Evolutionary conservation across 2,329 filamentous ascomycete species (phyloP), one percentile per base, ranked within the genome.

Genomic region (Botrytis fabae): DNA sequence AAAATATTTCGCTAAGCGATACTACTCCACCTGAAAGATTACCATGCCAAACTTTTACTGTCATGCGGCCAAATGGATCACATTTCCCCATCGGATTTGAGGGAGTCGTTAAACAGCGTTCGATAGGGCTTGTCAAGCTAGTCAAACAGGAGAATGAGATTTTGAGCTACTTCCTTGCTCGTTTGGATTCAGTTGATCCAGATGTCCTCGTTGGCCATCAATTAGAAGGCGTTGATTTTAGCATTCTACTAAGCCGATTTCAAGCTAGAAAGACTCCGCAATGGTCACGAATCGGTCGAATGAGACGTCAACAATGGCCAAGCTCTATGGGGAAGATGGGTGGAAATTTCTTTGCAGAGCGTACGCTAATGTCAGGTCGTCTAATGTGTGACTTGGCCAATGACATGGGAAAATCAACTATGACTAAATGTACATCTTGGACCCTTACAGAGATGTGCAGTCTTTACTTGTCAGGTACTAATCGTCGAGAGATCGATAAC

Each of bases 341-440:
- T 42, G 93, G 93, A 46, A 96, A 93, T 79, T 96, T 98, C 80
- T 98, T 98, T 81, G 93, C 93, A 2, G 96, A 99, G 82, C 91
- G 95, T 74, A 93, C 97, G 80, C 83, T 99, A 73, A 92, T 97
- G 77, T 89, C 95, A 75, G 96, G 96, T 59, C 91, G 96, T 78
- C 85, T 99, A 74, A 88, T 98, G 73, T 98, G 96, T 81, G 96
- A 99, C 84, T 86, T 98, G 74, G 94, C 92, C 73, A 99, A 99
- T 81, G 96, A 99, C 78, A 93, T 97, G 80, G 96, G 96, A 82
- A 98, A 98, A 85, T 98, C 95, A 18, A 89, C 94, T 76, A 98
- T 98, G 95, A 91, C 89, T 78, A 97, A 97, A 84, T 99, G 96
- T 82, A 95, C 98, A 82, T 97, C 95, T 4, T 99, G 96, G 96